These are phyloP conservation scores for Suillus subalutaceus DNA, from an alignment of 768 basidiomycete species.

Conservation along the genomic window DNA sequence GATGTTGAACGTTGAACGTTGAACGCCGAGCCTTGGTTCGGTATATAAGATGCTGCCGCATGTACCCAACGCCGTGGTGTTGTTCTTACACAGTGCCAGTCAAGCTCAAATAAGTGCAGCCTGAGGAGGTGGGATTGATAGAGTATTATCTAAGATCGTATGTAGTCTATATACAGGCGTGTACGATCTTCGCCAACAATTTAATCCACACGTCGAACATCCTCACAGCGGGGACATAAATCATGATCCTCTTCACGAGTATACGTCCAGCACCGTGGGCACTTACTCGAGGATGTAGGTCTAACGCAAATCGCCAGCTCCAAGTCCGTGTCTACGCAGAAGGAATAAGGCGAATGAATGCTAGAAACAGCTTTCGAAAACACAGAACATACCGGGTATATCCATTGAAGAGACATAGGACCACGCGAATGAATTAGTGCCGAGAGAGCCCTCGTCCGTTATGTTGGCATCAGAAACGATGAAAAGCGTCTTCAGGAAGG, in stretches of 20 bases:
- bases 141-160: neutral
- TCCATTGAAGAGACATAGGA: conserved; percentile 45
- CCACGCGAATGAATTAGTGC: conserved; percentile 50
- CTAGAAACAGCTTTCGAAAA: conserved; percentile 5
- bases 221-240: conserved; percentile 69
- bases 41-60: neutral
- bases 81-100: neutral
- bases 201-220: conserved; percentile 15
- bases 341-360: neutral
- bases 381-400: conserved; percentile 45
- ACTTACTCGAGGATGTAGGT: conserved; percentile 68
- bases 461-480: conserved; percentile 76
- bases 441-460: conserved; percentile 45
- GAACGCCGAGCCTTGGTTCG: too few relatives aligned
- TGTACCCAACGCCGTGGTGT: neutral
- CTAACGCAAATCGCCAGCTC: conserved; percentile 54
- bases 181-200: neutral
- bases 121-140: neutral
- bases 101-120: neutral
- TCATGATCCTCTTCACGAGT: conserved; percentile 51
- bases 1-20: too few relatives aligned
- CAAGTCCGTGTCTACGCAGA: conserved; percentile 11
- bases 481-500: conserved; percentile 71
- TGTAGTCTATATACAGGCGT: neutral
- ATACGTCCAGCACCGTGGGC: conserved; percentile 91